Conservation (phyloP, 1,284 basidiomycete genomes). For the Papiliotrema nemorosa region DNA sequence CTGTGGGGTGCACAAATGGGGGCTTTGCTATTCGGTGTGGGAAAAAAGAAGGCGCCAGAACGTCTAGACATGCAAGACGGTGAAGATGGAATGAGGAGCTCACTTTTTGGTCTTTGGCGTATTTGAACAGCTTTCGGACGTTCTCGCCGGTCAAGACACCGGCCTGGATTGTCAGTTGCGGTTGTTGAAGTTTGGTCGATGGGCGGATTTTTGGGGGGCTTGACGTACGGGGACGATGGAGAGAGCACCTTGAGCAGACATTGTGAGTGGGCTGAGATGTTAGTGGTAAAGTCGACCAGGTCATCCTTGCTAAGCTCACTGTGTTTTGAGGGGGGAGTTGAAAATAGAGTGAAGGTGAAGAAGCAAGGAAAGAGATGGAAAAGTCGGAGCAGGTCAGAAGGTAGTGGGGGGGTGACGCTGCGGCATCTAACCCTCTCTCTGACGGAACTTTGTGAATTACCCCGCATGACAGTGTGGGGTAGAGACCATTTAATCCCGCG, state of each 20-base stretch:
- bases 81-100: slow-evolving; percentile 27
- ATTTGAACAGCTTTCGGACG: slow-evolving; percentile 81
- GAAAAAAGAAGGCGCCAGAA: not conserved
- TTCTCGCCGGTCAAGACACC: slow-evolving; percentile 85
- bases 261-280: slow-evolving; percentile 7
- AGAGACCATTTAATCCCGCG: not conserved
- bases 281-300: not conserved
- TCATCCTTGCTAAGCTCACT: not conserved
- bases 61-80: slow-evolving; percentile 1
- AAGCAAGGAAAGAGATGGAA: not conserved
- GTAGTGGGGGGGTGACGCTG: not conserved
- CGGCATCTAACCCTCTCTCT: not conserved
- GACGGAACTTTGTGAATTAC: not conserved
- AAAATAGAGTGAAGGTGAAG: not conserved
- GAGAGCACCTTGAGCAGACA: slow-evolving; percentile 38
- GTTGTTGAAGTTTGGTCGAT: not conserved
- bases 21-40: not conserved
- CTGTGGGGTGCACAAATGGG: not conserved
- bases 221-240: slow-evolving; percentile 43
- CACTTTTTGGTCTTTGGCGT: slow-evolving; percentile 77
- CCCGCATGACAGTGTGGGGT: not conserved
- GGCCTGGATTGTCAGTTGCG: slow-evolving; percentile 56
- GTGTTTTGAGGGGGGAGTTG: too few relatives aligned
- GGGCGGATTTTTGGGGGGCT: not conserved
- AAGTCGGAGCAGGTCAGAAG: not conserved